Percentiles rank a stretch among this genome's conserved stretches.
Evolutionary conservation across 306 rosid genomes (phyloP).

Genomic region (Senna tora): DNA sequence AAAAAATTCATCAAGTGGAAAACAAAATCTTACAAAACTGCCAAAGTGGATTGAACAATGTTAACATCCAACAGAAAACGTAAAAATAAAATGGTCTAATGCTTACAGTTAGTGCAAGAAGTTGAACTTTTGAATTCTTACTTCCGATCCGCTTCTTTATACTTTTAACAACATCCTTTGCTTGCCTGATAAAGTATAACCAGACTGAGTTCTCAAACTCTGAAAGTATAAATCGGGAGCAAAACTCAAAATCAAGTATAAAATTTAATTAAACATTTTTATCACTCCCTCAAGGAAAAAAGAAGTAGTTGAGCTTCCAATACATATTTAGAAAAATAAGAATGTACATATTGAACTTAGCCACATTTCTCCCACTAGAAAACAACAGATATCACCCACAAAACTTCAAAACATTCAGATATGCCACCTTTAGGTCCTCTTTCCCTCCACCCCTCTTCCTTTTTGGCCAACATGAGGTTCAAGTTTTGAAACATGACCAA

Average conservation of each 20-base stretch:
- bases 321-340: slow-evolving; percentile 4
- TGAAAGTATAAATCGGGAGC: background rate
- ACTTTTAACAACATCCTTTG: slow-evolving; percentile 88
- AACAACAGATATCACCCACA: no score
- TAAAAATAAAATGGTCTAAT: background rate
- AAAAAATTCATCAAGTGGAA: slow-evolving; percentile 7
- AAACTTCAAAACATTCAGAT: background rate
- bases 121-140: slow-evolving; percentile 90
- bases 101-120: slow-evolving; percentile 91
- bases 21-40: slow-evolving; percentile 23
- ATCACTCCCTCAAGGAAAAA: background rate
- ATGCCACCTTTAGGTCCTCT: background rate
- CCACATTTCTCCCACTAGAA: no score
- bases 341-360: slow-evolving; percentile 1
- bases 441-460: no score
- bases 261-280: slow-evolving; percentile 17
- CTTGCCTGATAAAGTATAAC: slow-evolving; percentile 70
- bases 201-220: slow-evolving; percentile 30
- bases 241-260: slow-evolving; percentile 19
- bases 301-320: background rate
- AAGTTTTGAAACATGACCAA: background rate
- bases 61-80: slow-evolving; percentile 13
- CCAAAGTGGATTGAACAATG: slow-evolving; percentile 15
- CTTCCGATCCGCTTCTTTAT: slow-evolving; percentile 94
- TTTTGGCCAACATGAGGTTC: no score